Percentiles rank a stretch among this genome's conserved stretches.
Conservation (phyloP, 768 basidiomycete genomes). For the Trametes elegans region DNA sequence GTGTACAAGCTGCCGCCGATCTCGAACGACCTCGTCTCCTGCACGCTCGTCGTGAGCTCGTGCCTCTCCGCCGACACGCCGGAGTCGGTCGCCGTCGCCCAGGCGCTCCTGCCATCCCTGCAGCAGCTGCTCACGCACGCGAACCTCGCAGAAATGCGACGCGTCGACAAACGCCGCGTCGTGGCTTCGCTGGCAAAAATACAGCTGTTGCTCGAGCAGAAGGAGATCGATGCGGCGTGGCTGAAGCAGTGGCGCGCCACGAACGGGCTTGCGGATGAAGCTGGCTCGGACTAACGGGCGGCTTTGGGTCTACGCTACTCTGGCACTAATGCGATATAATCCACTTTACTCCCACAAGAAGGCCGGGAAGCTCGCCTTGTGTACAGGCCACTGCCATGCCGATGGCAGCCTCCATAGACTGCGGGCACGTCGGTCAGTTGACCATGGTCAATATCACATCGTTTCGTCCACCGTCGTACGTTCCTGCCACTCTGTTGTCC, state of each 20-base stretch:
- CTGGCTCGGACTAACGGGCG: slow-evolving; percentile 1
- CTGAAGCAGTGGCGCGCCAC: slow-evolving; percentile 27
- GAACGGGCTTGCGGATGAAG: slow-evolving; percentile 23
- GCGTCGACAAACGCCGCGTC: slow-evolving; percentile 39
- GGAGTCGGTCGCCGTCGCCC: slow-evolving; percentile 39
- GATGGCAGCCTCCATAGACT: too few species aligned
- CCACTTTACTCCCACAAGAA: neutral
- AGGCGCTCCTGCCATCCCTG: slow-evolving; percentile 42
- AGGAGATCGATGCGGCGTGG: slow-evolving; percentile 29
- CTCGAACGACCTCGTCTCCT: slow-evolving; percentile 53
- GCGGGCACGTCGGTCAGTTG: too few species aligned
- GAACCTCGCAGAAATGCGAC: slow-evolving; percentile 24
- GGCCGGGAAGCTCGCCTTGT: too few species aligned
- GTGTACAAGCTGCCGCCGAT: slow-evolving; percentile 54
- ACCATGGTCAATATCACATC: too few species aligned
- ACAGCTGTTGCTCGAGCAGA: slow-evolving; percentile 32
- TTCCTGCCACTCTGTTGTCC: too few species aligned
- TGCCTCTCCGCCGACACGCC: slow-evolving; percentile 45
- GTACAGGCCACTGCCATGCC: too few species aligned
- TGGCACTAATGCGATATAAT: slow-evolving; percentile 1
- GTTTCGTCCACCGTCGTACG: too few species aligned
- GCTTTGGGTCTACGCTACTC: slow-evolving; percentile 1
- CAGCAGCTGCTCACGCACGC: slow-evolving; percentile 28
- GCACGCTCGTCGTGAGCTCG: slow-evolving; percentile 54
- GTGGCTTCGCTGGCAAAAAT: slow-evolving; percentile 36